Evolutionary conservation across 495 filamentous ascomycete species (phyloP).

Genomic region (Lophium mytilinum): DNA sequence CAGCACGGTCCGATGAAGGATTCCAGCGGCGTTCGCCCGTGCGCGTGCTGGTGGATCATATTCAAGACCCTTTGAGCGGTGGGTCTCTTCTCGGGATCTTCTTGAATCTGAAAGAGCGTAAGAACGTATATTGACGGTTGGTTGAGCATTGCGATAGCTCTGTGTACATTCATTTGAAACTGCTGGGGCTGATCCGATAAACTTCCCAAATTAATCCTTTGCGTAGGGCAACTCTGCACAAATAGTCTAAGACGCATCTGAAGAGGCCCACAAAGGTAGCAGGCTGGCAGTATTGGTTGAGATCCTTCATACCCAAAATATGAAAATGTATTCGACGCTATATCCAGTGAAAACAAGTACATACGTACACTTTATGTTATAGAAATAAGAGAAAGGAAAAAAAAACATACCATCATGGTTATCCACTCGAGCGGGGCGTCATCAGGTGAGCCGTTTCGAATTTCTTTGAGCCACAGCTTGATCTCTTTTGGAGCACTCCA

Average conservation of each 20-base stretch:
- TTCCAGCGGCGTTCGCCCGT: neutral
- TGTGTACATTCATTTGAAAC: too few species aligned
- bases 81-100: conserved; percentile 1
- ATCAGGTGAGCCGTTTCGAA: conserved; percentile 4
- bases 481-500: conserved; percentile 8
- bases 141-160: too few species aligned
- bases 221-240: too few species aligned
- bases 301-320: too few species aligned
- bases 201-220: neutral
- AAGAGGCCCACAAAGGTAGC: too few species aligned
- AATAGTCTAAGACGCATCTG: too few species aligned
- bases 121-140: neutral
- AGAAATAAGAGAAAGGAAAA: too few species aligned
- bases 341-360: too few species aligned
- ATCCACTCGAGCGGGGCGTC: conserved; percentile 12
- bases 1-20: conserved; percentile 9
- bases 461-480: conserved; percentile 1
- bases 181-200: too few species aligned
- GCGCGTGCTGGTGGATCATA: conserved; percentile 3
- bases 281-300: too few species aligned
- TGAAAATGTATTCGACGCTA: too few species aligned
- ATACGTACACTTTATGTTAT: too few species aligned
- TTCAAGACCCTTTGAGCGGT: conserved; percentile 1
- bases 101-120: neutral
- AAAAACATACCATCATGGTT: conserved; percentile 6